Evolutionary conservation across 2,329 filamentous ascomycete genomes (phyloP).

Genomic region (Cladosporium colombiae): DNA sequence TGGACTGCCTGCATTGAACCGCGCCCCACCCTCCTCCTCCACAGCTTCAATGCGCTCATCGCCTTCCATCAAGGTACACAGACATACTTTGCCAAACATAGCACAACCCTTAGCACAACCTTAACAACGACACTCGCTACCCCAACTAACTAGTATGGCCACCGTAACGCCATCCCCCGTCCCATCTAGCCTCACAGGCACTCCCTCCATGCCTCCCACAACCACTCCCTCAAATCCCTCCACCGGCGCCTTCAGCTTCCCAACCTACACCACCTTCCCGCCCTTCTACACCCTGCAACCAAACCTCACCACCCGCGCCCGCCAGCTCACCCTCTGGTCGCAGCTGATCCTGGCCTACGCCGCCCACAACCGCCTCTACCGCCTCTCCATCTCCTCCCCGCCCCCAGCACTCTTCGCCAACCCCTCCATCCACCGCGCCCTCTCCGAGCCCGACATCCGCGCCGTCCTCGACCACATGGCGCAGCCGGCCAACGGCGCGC

Average conservation of each 20-base stretch:
- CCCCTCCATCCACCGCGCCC: conserved; percentile 42
- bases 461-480: conserved; percentile 60
- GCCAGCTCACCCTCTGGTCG: conserved; percentile 85
- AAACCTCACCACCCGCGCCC: conserved; percentile 70
- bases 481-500: conserved; percentile 52
- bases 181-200: conserved; percentile 1
- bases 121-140: not conserved
- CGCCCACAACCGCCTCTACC: conserved; percentile 73
- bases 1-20: not conserved
- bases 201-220: conserved; percentile 14
- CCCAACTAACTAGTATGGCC: conserved; percentile 16
- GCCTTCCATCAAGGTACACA: not conserved
- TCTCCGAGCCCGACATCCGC: conserved; percentile 56
- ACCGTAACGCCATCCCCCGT: conserved; percentile 9
- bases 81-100: not conserved
- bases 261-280: conserved; percentile 68
- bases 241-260: conserved; percentile 42
- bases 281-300: conserved; percentile 84
- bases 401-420: conserved; percentile 55
- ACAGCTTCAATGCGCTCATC: conserved; percentile 17
- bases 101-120: not conserved
- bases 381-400: conserved; percentile 66
- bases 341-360: conserved; percentile 81
- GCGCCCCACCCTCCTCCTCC: conserved; percentile 11
- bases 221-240: conserved; percentile 17